A percentile compares a stretch with the other conserved stretches of the same genome.
Evolutionary conservation across 345 rosid species (phyloP).

Genomic region (Salix purpurea): DNA sequence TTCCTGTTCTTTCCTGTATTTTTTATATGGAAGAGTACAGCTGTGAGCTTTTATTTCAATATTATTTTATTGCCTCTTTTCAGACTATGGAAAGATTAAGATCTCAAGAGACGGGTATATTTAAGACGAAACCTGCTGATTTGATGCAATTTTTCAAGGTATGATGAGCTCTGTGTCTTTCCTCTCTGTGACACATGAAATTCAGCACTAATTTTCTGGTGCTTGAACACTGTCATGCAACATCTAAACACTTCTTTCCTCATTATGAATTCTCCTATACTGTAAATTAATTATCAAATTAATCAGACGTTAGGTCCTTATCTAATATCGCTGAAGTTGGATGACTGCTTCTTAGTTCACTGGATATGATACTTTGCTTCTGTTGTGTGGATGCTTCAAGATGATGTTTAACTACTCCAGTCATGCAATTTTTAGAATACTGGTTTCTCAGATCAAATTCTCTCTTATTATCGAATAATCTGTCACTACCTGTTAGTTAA

Average conservation of each 20-base stretch:
- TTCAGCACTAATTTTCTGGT: neutral
- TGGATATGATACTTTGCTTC: neutral
- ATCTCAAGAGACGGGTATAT: constrained; percentile 71
- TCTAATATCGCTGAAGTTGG: neutral
- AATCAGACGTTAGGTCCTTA: neutral
- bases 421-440: neutral
- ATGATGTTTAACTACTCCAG: neutral
- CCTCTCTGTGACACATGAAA: neutral
- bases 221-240: neutral
- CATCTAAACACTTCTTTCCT: neutral
- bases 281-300: neutral
- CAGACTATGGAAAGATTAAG: constrained; percentile 99
- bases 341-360: neutral
- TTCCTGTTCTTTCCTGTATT: neutral
- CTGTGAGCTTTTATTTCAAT: neutral
- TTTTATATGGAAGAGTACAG: neutral
- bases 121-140: constrained; percentile 85
- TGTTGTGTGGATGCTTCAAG: neutral
- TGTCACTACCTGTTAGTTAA: neutral
- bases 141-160: constrained; percentile 96
- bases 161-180: constrained; percentile 20
- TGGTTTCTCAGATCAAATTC: neutral
- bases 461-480: neutral
- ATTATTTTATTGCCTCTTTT: constrained; percentile 11
- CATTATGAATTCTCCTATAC: neutral